Conservation (phyloP, 306 rosid genomes). For the Lithocarpus polystachyus region DNA sequence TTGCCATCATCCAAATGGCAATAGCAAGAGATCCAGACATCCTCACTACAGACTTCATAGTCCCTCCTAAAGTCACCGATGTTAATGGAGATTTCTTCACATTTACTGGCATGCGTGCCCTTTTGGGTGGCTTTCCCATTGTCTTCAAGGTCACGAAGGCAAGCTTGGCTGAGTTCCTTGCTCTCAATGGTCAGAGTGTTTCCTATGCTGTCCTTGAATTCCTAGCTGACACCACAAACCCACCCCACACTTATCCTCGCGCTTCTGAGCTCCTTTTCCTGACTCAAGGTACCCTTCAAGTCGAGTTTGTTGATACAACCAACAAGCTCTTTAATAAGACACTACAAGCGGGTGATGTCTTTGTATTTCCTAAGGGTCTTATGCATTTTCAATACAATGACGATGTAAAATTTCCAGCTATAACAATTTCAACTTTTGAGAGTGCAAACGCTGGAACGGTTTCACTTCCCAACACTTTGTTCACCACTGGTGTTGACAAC, state of each 20-base stretch:
- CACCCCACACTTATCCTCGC: slow-evolving; percentile 55
- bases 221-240: slow-evolving; percentile 34
- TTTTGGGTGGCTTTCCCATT: neutral
- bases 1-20: slow-evolving; percentile 24
- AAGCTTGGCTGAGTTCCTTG: slow-evolving; percentile 37
- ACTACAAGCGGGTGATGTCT: slow-evolving; percentile 38
- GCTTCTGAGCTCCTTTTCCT: slow-evolving; percentile 46
- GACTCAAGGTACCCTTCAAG: slow-evolving; percentile 36
- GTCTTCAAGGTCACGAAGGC: slow-evolving; percentile 39
- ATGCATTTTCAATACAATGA: slow-evolving; percentile 49
- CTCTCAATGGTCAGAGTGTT: slow-evolving; percentile 54
- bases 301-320: slow-evolving; percentile 48
- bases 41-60: slow-evolving; percentile 35
- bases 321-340: slow-evolving; percentile 47
- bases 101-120: slow-evolving; percentile 29
- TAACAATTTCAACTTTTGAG: slow-evolving; percentile 44
- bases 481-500: slow-evolving; percentile 36
- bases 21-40: slow-evolving; percentile 43
- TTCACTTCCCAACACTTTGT: slow-evolving; percentile 37
- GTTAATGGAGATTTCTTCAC: slow-evolving; percentile 49
- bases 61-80: slow-evolving; percentile 9
- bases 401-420: neutral
- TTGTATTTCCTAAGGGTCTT: slow-evolving; percentile 55
- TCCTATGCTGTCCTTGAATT: slow-evolving; percentile 42
- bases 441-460: slow-evolving; percentile 44